Evolutionary conservation across 1,284 basidiomycete genomes (phyloP), one percentile per base, ranked within the genome.

Genomic region (Fomitopsis schrenkii): DNA sequence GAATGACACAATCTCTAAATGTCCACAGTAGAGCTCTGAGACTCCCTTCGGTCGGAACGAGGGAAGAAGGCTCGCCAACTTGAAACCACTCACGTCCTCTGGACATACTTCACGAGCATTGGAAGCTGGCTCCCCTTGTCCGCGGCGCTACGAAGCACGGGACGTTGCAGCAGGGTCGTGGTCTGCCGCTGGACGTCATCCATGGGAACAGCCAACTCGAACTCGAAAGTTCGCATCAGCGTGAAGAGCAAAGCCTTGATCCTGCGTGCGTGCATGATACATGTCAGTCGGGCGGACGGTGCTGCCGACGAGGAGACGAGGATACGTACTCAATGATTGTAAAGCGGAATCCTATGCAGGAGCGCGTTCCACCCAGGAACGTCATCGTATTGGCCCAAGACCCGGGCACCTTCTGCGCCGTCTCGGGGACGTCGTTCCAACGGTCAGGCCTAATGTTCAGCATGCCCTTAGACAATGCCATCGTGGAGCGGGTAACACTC

Each of bases 191-290:
- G 56, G 60, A 71, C 63, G 5, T 65, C 63, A 9, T 68, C 68
- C 0, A 71, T 65, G 9, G 81, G 72, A 22, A 83, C 77, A 0
- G 78, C 80, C 8, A 83, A 73, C 63, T 83, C 78, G 67, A 87
- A 86, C 58, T 82, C 79, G 66, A 88, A 86, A 5, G 77, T 74
- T 10, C 85, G 76, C 8, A 88, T 69, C 38, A 89, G 75, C 0
- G 83, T 79, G 68, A 86, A 89, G 7, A 88, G 63, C 3, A 88
- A 74, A 0, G 79, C 79, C 63, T 83, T 84, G 73, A 79, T 80
- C 68, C 81, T 83, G 62, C 7, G 48, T 30, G 46, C 42, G 15
- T 17, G 4, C 7, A 19, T 14, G 30, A 48, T 17, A 48, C 45
- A 12, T 10, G 17, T 8, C 22, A 22, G 22, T 22, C 22, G 22